Evolutionary conservation across 192 early-diverging fungal genomes (phyloP), one percentile per base, ranked within the genome.

Genomic region (Linnemannia zychae): DNA sequence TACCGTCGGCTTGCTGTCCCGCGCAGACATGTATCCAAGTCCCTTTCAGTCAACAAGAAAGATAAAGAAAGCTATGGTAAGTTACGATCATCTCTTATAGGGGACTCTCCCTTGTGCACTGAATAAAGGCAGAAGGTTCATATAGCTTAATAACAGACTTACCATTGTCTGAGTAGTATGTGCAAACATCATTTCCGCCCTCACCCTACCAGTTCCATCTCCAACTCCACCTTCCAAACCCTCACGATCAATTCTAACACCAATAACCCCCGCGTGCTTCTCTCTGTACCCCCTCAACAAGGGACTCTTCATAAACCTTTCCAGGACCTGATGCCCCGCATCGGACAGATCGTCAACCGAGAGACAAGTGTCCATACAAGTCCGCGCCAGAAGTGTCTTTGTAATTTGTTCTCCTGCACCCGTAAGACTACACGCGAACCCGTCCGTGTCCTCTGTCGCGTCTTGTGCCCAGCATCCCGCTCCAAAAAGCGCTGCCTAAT

Each of bases 371-470:
- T 90, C 87, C 28, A 92, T 90, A 48, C 92, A 92, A 36, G 90
- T 89, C 18, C 85, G 87, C 0, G 95, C 95, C 28, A 98, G 79
- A 57, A 93, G 67, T 0, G 92, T 94, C n/a, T 90, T 92, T 88
- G 94, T 93, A 22, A 98, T 95, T 72, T 97, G 96, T 82, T 98
- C 97, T 22, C 97, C 97, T 0, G 94, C 96, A 6, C 95, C 95
- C 46, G 92, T 91, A 3, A 90, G 88, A 38, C 93, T 96, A 76
- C 94, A 95, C 16, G 91, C 96, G 1, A 91, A 74, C 3, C 87
- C 88, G n/a, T 75, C 65, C 11, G 13, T 37, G 12, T 36, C 49
- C n/a, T 81, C 53, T 0, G n/a, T 74, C 22, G 73, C 36, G 49
- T 88, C 87, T 65, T 95, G 90, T 9, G 96, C 94, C 96, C 96